Evolutionary conservation across 75 land plant species (phyloP).

Genomic region (Chamaecyparis obtusa): DNA sequence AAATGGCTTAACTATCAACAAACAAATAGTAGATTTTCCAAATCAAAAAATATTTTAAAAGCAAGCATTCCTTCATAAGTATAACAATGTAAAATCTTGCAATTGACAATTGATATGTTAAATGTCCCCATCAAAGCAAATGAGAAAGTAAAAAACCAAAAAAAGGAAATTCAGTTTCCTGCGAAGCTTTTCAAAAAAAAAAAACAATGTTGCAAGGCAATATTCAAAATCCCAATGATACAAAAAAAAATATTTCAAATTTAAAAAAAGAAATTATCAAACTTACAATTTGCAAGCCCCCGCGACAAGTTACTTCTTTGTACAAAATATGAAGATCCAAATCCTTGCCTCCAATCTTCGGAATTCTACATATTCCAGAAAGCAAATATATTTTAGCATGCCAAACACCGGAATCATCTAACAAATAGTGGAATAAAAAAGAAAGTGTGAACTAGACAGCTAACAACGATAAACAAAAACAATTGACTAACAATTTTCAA

Average conservation of each 20-base stretch:
- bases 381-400: neutral
- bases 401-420: neutral
- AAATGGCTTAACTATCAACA: neutral
- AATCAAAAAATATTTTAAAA: too few species aligned
- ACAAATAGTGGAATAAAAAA: neutral
- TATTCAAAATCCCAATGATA: neutral
- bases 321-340: conserved; percentile 38
- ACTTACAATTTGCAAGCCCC: conserved; percentile 42
- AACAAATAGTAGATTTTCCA: neutral
- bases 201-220: neutral
- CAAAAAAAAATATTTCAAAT: neutral
- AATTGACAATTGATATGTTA: neutral
- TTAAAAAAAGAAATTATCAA: neutral
- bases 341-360: conserved; percentile 44
- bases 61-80: neutral
- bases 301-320: conserved; percentile 41
- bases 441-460: neutral
- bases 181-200: neutral
- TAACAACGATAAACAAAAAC: neutral
- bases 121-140: neutral
- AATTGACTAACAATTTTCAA: neutral
- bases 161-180: neutral
- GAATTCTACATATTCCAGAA: conserved; percentile 18
- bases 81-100: neutral
- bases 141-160: neutral